Conservation (phyloP, 257 asterid genomes). For the Cruciata laevipes region DNA sequence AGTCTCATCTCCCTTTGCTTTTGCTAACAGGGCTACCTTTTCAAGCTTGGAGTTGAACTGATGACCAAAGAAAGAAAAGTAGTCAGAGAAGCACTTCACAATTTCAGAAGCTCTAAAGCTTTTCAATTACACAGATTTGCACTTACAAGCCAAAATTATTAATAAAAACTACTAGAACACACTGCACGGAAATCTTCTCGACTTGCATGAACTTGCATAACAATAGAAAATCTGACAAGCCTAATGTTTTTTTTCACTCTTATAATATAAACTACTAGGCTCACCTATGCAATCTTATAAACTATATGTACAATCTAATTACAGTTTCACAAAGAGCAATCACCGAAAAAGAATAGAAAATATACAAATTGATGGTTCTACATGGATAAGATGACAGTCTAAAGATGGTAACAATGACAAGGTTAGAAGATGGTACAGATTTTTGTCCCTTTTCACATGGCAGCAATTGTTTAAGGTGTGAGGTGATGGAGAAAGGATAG, state of each 20-base stretch:
- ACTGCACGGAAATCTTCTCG: neutral
- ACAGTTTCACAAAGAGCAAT: neutral
- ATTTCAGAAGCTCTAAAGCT: neutral
- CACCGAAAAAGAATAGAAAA: neutral
- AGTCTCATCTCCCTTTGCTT: slow-evolving; percentile 13
- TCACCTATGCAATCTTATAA: no score
- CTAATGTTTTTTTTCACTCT: neutral
- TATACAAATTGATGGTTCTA: neutral
- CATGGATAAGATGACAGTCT: no score
- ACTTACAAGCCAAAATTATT: neutral
- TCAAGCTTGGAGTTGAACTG: slow-evolving; percentile 14
- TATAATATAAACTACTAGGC: neutral
- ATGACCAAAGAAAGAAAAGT: no score
- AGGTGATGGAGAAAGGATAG: no score
- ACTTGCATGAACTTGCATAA: neutral
- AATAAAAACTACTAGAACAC: neutral
- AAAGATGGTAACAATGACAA: neutral
- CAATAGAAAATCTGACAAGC: neutral
- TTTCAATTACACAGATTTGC: neutral
- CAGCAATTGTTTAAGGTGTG: no score
- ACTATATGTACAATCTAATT: no score
- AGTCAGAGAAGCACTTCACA: neutral
- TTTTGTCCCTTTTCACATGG: no score
- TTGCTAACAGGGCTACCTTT: neutral
- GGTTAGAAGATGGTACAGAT: neutral